Percentiles rank a stretch among this genome's conserved stretches.
Evolutionary conservation across 202 grass and related monocot genomes (phyloP).

Genomic region (Carex arenaria): DNA sequence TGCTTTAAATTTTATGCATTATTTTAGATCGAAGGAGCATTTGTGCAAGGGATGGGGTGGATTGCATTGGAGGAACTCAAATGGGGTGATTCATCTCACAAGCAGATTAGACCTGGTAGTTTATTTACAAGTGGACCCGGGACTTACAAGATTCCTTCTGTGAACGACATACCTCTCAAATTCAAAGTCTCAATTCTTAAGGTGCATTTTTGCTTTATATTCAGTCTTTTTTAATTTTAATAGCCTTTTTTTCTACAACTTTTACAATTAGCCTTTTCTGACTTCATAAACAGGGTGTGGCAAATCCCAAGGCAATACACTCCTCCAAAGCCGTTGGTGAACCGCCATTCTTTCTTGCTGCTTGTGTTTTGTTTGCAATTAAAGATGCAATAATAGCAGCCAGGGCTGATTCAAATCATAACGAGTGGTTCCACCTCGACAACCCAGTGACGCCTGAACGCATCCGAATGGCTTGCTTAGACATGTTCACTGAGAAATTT

Average conservation of each 20-base stretch:
- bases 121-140: constrained; percentile 86
- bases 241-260: background rate
- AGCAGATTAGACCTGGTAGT: constrained; percentile 79
- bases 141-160: constrained; percentile 88
- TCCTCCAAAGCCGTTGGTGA: constrained; percentile 96
- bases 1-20: constrained; percentile 15
- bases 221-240: background rate
- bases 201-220: constrained; percentile 30
- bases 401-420: constrained; percentile 57
- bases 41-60: constrained; percentile 97
- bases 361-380: constrained; percentile 73
- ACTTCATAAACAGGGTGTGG: constrained; percentile 43
- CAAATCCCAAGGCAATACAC: constrained; percentile 73
- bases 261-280: background rate
- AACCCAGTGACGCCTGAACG: constrained; percentile 89
- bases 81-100: constrained; percentile 91
- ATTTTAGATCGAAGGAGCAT: constrained; percentile 93
- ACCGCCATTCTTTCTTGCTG: constrained; percentile 88
- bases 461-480: constrained; percentile 87
- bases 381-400: constrained; percentile 67
- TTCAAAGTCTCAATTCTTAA: constrained; percentile 89
- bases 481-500: constrained; percentile 72
- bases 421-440: constrained; percentile 72
- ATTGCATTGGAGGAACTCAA: constrained; percentile 83
- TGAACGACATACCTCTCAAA: constrained; percentile 87